These are phyloP conservation scores for Oryza brachyantha DNA, from an alignment of 176 grass and related monocot species.

Conservation along the genomic window DNA sequence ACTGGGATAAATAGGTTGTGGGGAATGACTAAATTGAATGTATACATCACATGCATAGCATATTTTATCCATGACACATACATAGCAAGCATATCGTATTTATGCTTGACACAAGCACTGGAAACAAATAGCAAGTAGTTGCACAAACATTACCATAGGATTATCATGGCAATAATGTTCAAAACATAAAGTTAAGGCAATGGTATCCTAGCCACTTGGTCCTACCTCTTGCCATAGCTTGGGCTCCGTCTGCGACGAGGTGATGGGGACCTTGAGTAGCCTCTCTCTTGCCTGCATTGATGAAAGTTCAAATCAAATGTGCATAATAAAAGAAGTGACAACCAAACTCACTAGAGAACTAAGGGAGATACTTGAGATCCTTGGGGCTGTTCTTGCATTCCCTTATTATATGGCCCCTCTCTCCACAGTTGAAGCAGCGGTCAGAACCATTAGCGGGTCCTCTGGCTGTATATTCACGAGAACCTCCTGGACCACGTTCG, in stretches of 20 bases:
- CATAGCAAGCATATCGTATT: too few relatives aligned
- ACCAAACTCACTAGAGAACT: background rate
- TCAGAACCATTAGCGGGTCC: slow-evolving; percentile 63
- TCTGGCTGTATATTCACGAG: slow-evolving; percentile 50
- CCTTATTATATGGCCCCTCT: slow-evolving; percentile 71
- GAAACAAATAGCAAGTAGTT: background rate
- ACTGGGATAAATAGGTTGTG: background rate
- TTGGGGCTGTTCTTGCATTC: slow-evolving; percentile 77
- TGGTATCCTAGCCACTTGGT: slow-evolving; percentile 34
- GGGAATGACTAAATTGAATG: background rate
- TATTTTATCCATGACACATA: too few relatives aligned
- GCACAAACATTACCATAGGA: background rate
- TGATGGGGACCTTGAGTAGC: slow-evolving; percentile 62
- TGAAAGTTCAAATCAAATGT: slow-evolving; percentile 11
- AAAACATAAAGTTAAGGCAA: background rate
- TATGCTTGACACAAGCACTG: background rate
- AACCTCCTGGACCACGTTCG: slow-evolving; percentile 62
- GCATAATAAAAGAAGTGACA: background rate
- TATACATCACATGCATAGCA: background rate
- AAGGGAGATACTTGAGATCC: slow-evolving; percentile 49
- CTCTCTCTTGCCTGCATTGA: slow-evolving; percentile 39
- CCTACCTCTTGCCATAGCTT: slow-evolving; percentile 52
- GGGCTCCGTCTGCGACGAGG: slow-evolving; percentile 35
- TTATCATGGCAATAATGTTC: background rate
- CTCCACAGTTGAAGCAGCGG: slow-evolving; percentile 89